Base-by-base conservation (phyloP, 2,329 filamentous ascomycete genomes). In the Colletotrichum spaethianum region DNA sequence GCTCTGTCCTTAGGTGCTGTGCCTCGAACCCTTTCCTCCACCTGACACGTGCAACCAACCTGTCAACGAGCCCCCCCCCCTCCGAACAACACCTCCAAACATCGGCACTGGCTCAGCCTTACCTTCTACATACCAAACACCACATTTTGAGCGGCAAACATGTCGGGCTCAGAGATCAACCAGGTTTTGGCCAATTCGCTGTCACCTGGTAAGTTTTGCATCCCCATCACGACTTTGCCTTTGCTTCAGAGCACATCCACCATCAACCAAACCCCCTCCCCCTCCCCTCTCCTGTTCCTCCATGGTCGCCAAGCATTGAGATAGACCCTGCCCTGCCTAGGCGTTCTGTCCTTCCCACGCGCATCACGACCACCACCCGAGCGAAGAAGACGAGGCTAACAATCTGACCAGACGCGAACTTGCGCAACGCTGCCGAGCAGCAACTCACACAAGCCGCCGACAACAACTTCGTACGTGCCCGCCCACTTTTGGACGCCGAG, bases 101-200 rank as follows among this genome's bases (percentile, higher is more conserved):
- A 71, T 65, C 71, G 72, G 72, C 38, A 69, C 63, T 69, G 71
- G 70, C 60, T 72, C 64, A 60, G 61, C 68, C 61, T 65, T 61
- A 56, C 56, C 63, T 74, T 56, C 62, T 57, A 40, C 63, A 42
- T 63, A 42, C 50, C 48, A 50, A 36, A 6, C 63, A 71, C 50
- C 55, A 48, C 52, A 79, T 40, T 50, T 73, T 53, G 67, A 70
- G 60, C 80, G 79, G 78, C 81, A 83, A 87, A 81, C 84, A 94
- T 90, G 89, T 89, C 88, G 84, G 89, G 87, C 87, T 86, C 97
- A 93, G 94, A 98, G 88, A 97, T 98, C 88, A 97, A 96, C 88
- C 93, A 95, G 87, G 96, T 99, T 88, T 93, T 99, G 88, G 92
- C 94, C 86, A 96, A 95, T 88, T 98, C 96, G 84, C 92, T 98